phyloP scores from a whole-genome alignment of 2,329 filamentous ascomycete genomes.

The Thielaviopsis populi region DNA sequence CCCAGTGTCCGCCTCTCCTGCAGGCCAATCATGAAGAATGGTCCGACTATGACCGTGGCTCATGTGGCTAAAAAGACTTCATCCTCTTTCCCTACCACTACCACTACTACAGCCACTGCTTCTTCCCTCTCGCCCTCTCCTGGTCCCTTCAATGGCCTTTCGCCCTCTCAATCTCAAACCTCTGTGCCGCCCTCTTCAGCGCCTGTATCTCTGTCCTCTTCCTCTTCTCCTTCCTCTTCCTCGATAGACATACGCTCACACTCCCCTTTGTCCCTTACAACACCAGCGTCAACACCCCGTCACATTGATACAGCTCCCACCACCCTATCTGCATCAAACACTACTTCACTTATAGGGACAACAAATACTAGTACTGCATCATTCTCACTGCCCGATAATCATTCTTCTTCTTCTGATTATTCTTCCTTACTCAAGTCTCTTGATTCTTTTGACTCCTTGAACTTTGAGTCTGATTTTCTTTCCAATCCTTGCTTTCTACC shows the following conservation, averaged over 20 bases:
- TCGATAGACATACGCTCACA: slow-evolving; percentile 18
- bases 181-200: slow-evolving; percentile 22
- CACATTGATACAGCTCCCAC: slow-evolving; percentile 4
- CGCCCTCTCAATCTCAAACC: slow-evolving; percentile 25
- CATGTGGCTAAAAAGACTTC: slow-evolving; percentile 26
- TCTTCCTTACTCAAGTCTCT: slow-evolving; percentile 3
- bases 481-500: slow-evolving; percentile 11
- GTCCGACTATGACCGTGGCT: slow-evolving; percentile 21
- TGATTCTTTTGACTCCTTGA: slow-evolving; percentile 15
- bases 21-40: slow-evolving; percentile 11
- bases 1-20: background rate
- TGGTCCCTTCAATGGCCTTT: slow-evolving; percentile 15
- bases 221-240: slow-evolving; percentile 22
- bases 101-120: background rate
- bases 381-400: slow-evolving; percentile 4
- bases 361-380: slow-evolving; percentile 9
- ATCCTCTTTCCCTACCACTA: slow-evolving; percentile 4
- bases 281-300: slow-evolving; percentile 10
- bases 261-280: slow-evolving; percentile 18
- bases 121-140: slow-evolving; percentile 2
- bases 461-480: slow-evolving; percentile 13
- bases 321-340: slow-evolving; percentile 3
- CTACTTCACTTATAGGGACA: slow-evolving; percentile 8
- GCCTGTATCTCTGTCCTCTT: slow-evolving; percentile 20
- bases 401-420: slow-evolving; percentile 9